These are phyloP conservation scores for Pythium plurisporium DNA, from an alignment of 352 stramenopile genomes.

Conservation along the genomic window DNA sequence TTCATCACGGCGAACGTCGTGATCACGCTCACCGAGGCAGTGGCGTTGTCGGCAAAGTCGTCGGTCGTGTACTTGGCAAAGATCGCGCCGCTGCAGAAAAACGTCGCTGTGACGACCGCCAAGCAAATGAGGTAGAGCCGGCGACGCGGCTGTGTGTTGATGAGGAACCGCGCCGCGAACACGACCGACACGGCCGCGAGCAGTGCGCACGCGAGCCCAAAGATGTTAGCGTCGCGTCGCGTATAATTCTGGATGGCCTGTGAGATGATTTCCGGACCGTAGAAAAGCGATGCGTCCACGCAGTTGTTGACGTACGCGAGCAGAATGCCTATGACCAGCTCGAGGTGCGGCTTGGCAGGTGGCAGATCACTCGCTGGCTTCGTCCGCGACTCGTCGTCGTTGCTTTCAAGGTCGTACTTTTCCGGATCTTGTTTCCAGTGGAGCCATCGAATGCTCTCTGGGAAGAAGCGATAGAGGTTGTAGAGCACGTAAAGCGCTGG, in stretches of 20 bases:
- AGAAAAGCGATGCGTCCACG: constrained; percentile 85
- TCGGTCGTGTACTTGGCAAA: constrained; percentile 66
- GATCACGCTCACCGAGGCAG: constrained; percentile 54
- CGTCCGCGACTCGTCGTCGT: constrained; percentile 3
- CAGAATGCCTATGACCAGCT: constrained; percentile 71
- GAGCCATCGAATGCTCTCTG: constrained; percentile 76
- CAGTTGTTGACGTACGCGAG: constrained; percentile 87
- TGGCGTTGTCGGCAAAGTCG: constrained; percentile 42
- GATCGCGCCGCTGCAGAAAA: constrained; percentile 57
- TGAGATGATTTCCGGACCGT: constrained; percentile 78
- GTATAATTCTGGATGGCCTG: constrained; percentile 58
- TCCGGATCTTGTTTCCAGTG: constrained; percentile 59
- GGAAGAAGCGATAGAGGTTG: constrained; percentile 67
- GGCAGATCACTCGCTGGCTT: constrained; percentile 2
- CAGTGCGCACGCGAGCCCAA: constrained; percentile 64
- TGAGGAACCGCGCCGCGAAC: constrained; percentile 62
- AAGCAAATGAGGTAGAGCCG: constrained; percentile 72
- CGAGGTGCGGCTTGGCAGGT: constrained; percentile 35
- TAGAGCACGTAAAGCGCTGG: constrained; percentile 75
- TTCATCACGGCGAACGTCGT: constrained; percentile 67
- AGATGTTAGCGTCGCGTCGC: constrained; percentile 64
- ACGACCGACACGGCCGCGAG: constrained; percentile 67
- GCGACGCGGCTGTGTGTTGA: constrained; percentile 58
- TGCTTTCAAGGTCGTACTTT: constrained; percentile 42
- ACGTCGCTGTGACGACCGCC: constrained; percentile 61